Conservation (phyloP, 1,139 yeast species). For the Zygosaccharomyces sapae region DNA sequence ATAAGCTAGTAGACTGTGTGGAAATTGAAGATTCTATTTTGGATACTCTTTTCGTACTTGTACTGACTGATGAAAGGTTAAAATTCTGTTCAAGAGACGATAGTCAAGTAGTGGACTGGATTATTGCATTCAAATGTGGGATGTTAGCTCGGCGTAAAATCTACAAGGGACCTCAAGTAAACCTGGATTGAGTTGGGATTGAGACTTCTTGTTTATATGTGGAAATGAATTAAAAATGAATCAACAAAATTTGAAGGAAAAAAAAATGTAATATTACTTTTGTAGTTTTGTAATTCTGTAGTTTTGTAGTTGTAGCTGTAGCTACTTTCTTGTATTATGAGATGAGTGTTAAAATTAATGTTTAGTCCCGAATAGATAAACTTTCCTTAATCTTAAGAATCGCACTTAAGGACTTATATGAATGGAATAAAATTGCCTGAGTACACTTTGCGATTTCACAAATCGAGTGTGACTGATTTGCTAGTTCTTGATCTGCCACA, state of each 20-base stretch:
- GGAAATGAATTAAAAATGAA: background rate
- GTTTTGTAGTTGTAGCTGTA: background rate
- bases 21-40: constrained; percentile 19
- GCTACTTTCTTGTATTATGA: background rate
- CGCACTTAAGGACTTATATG: constrained; percentile 1
- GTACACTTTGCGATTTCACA: constrained; percentile 22
- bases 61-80: constrained; percentile 20
- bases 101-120: constrained; percentile 27
- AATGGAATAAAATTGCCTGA: constrained; percentile 13
- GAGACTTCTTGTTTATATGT: background rate
- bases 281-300: background rate
- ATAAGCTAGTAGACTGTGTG: constrained; percentile 24
- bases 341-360: background rate
- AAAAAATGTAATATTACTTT: background rate
- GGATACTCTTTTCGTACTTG: constrained; percentile 20
- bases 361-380: background rate
- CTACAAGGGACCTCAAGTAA: background rate
- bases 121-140: constrained; percentile 24
- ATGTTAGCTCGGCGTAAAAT: constrained; percentile 18
- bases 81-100: constrained; percentile 24
- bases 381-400: background rate
- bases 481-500: constrained; percentile 6
- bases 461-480: constrained; percentile 17
- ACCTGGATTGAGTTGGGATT: background rate
- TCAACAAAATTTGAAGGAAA: too few species aligned